Evolutionary conservation across 768 basidiomycete species (phyloP), one percentile per base, ranked within the genome.

Genomic region (Chalciporus piperatus): DNA sequence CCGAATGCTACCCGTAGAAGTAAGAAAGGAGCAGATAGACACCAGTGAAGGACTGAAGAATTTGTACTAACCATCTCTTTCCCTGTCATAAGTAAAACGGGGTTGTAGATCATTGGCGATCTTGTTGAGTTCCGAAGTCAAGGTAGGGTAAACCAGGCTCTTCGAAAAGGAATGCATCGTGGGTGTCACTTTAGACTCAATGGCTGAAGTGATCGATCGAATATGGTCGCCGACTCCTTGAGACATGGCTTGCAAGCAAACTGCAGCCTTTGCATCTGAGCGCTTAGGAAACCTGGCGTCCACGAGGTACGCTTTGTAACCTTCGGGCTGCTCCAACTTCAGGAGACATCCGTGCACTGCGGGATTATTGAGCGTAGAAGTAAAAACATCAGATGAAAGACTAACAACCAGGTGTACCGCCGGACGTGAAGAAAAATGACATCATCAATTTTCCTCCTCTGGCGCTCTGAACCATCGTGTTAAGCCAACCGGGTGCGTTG

Each of bases 191-290:
- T 72, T 78, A 25, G 68, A 66, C 40, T 83, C 80, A 7, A 77
- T 57, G 16, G 68, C 72, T 11, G 67, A 66, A 16, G 67, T 65
- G 30, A 83, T 63, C 4, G 66, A 62, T 16, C 78, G 81, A 40
- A 85, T 77, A 56, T 83, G 82, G 19, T 73, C 66, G 6, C 81
- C 82, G 10, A 83, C 70, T 9, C 82, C 83, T 54, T 81, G 76
- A 3, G 83, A 81, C 63, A 89, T 78, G 0, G 85, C 87, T 14
- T 81, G 70, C 20, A 89, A 65, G 52, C 78, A 81, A 3, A 81
- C 87, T 0, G 87, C 88, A 0, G 76, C 74, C 64, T 84, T 87
- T n/a, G 86, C 87, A 47, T 89, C 86, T 0, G 70, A 67, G 3
- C 80, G 80, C 58, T 80, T 84, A 2, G 72, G 57, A 56, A 88